phyloP scores from a whole-genome alignment of 2,329 filamentous ascomycete genomes.

The Ophiostoma quercus region DNA sequence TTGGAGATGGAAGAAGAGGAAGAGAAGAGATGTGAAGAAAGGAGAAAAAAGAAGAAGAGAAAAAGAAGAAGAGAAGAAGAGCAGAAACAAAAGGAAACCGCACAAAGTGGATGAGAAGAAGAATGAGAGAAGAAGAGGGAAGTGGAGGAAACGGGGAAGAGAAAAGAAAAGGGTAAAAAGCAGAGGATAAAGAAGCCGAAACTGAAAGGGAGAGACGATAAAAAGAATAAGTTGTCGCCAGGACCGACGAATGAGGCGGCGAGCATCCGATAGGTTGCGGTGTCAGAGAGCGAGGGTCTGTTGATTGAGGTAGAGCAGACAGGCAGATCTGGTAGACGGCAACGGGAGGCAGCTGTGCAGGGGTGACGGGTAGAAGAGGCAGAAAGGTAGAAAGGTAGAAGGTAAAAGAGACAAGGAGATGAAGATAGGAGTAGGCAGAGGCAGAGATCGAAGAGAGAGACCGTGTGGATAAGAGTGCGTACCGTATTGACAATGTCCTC shows the following conservation, averaged over 20 bases:
- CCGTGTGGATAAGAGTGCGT: background rate
- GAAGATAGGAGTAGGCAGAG: background rate
- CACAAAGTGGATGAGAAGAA: background rate
- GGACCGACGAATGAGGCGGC: conserved; percentile 26
- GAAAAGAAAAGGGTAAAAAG: background rate
- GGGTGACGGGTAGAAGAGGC: background rate
- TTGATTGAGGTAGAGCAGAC: background rate
- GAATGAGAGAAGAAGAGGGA: background rate
- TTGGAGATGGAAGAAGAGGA: background rate
- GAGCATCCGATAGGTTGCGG: conserved; percentile 27
- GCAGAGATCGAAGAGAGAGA: background rate
- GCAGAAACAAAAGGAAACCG: background rate
- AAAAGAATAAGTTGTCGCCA: conserved; percentile 14
- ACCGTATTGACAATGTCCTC: conserved; percentile 1
- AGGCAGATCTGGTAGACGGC: conserved; percentile 5
- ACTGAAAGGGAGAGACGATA: background rate
- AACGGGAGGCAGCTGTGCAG: conserved; percentile 3
- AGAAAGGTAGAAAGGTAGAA: too few relatives aligned
- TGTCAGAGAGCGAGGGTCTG: conserved; percentile 8
- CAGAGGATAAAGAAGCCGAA: conserved; percentile 6
- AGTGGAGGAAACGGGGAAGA: background rate
- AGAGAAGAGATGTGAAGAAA: background rate
- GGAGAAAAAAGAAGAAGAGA: background rate
- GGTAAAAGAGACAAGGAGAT: background rate
- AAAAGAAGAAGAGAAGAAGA: background rate